Evolutionary conservation across 345 rosid species (phyloP).

Genomic region (Boechera retrofracta): DNA sequence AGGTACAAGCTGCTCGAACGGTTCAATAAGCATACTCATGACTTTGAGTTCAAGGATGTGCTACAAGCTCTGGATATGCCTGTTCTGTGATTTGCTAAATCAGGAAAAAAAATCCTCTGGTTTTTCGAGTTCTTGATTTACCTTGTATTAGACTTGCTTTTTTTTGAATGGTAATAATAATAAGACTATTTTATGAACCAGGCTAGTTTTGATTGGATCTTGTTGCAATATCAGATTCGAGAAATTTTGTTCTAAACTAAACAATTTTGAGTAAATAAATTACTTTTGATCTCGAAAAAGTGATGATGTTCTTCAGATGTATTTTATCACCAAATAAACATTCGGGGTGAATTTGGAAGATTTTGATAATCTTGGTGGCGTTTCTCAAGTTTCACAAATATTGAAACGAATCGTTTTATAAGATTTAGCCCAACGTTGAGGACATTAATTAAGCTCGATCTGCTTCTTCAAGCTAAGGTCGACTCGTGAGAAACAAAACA

Average conservation of each 20-base stretch:
- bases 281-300: background rate
- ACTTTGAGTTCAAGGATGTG: constrained; percentile 93
- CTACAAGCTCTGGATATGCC: constrained; percentile 84
- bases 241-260: constrained; percentile 15
- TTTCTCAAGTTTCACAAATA: background rate
- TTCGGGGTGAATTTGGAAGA: constrained; percentile 20
- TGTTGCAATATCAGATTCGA: too few species aligned
- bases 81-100: constrained; percentile 45
- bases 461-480: constrained; percentile 38
- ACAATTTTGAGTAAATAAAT: background rate
- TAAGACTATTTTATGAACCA: constrained; percentile 20
- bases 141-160: constrained; percentile 19
- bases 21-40: constrained; percentile 76
- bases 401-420: background rate
- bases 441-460: background rate
- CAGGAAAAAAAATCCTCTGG: constrained; percentile 4
- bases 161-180: constrained; percentile 18
- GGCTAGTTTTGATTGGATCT: constrained; percentile 11
- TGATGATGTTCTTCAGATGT: background rate
- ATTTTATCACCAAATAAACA: background rate
- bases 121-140: constrained; percentile 11
- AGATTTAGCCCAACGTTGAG: background rate
- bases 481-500: constrained; percentile 2
- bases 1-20: constrained; percentile 79
- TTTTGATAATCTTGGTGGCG: background rate